Evolutionary conservation across 805 yeast species (phyloP).

Genomic region (Candida ponderosae): DNA sequence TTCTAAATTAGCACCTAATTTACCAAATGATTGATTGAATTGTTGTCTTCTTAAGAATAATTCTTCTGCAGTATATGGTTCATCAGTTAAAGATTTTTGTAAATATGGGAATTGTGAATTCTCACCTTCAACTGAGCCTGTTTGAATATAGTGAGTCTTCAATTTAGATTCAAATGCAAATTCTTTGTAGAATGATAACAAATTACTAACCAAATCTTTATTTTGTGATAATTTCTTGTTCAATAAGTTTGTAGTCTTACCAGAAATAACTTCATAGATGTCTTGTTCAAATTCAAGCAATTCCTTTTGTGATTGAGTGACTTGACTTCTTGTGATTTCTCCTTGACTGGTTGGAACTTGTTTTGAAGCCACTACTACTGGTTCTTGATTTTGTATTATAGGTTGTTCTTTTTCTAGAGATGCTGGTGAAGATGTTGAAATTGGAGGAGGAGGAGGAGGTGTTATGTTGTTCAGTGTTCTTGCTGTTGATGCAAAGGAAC

Average conservation of each 20-base stretch:
- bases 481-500: not conserved
- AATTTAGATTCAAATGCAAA: conserved; percentile 10
- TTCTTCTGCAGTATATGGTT: conserved; percentile 73
- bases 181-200: conserved; percentile 6
- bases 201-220: conserved; percentile 11
- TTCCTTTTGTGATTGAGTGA: not conserved
- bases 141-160: not conserved
- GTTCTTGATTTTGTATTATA: no score
- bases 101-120: conserved; percentile 47
- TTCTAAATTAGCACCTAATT: conserved; percentile 54
- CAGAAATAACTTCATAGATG: conserved; percentile 12
- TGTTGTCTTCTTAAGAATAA: conserved; percentile 65
- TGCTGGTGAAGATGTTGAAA: not conserved
- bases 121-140: not conserved
- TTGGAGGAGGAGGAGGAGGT: not conserved
- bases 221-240: conserved; percentile 12
- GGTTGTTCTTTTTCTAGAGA: not conserved
- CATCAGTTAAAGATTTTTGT: conserved; percentile 48
- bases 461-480: not conserved
- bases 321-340: not conserved
- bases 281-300: not conserved
- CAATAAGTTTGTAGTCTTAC: conserved; percentile 10
- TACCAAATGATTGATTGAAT: conserved; percentile 45
- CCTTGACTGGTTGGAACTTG: not conserved
- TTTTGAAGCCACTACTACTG: no score